These are phyloP conservation scores for Xanthoparmelia taractica DNA, from an alignment of 495 filamentous ascomycete species.

Conservation along the genomic window DNA sequence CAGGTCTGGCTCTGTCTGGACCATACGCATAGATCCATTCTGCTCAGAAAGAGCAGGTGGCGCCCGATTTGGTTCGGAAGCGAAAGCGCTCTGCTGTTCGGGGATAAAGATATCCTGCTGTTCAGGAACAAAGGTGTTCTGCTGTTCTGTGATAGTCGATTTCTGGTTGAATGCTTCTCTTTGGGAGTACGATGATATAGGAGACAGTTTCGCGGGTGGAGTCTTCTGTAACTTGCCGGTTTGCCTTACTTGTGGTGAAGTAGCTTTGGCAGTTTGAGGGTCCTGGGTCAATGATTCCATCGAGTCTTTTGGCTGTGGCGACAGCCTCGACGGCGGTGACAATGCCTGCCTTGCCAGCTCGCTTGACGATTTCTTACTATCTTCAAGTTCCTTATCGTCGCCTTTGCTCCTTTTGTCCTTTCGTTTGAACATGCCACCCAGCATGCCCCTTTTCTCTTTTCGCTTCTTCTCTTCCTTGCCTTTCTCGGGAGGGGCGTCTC, in stretches of 20 bases:
- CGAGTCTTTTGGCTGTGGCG: constrained; percentile 47
- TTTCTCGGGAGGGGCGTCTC: constrained; percentile 47
- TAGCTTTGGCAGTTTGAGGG: constrained; percentile 31
- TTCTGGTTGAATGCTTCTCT: constrained; percentile 14
- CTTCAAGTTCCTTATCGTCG: constrained; percentile 60
- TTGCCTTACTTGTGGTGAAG: constrained; percentile 42
- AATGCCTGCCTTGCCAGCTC: constrained; percentile 40
- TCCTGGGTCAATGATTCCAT: constrained; percentile 39
- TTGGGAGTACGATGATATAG: constrained; percentile 28
- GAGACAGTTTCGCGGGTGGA: constrained; percentile 46
- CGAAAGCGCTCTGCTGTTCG: constrained; percentile 15
- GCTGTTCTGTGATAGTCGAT: constrained; percentile 13
- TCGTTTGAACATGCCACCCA: constrained; percentile 90
- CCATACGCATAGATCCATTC: constrained; percentile 50
- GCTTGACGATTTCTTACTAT: constrained; percentile 51
- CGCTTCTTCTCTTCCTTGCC: constrained; percentile 73
- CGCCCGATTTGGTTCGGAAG: constrained; percentile 11
- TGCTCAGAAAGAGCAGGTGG: constrained; percentile 14
- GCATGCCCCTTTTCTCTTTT: constrained; percentile 89
- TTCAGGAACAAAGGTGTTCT: constrained; percentile 9
- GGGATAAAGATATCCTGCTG: constrained; percentile 10
- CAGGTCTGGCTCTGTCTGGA: constrained; percentile 46
- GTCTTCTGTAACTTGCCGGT: constrained; percentile 72
- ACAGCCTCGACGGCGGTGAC: constrained; percentile 15
- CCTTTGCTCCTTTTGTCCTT: constrained; percentile 79